Evolutionary conservation across 2,329 filamentous ascomycete genomes (phyloP), one percentile per base, ranked within the genome.

Genomic region (Alternaria triticina): DNA sequence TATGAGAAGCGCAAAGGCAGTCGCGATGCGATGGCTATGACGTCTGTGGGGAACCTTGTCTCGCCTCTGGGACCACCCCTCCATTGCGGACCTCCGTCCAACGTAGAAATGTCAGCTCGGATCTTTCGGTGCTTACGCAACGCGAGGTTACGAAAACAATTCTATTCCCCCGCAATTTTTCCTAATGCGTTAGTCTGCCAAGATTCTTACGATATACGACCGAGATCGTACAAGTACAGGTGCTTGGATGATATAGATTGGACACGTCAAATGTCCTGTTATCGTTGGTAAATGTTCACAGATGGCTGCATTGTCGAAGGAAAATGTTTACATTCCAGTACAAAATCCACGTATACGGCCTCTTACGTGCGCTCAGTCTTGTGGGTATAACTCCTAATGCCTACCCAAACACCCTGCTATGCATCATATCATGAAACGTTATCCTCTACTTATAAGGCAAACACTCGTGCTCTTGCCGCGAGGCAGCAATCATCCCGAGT

Each of bases 401-500:
- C 46, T 27, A n/a, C 46, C 23, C 44, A 54, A 59, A 62, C 60
- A 62, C 60, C 55, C 43, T 52, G 56, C 56, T 59, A 62, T 62
- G 60, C 60, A 13, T 54, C 23, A 47, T 47, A 13, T 54, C 20
- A 46, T 52, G 22, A 57, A 33, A 11, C 36, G 36, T 40, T 17
- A 11, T 40, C n/a, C 9, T 40, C n/a, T 17, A 36, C 49, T 4
- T 23, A 23, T 9, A 25, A 23, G 23, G 20, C 8, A 52, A 40
- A 40, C 1, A 33, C 28, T 11, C 8, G 20, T 51, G 1, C 28
- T 51, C n/a, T 52, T 10, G 20, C 20, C 2, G 30, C 28, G 20
- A 40, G 49, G 20, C 49, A 33, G 13, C 33, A 23, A 40, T 44
- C 17, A 54, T 22, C 10, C 36, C 33, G 59, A 75, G 61, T 78